Percentiles rank a stretch among this genome's conserved stretches.
Conservation (phyloP, 2,329 filamentous ascomycete species). For the Phaeophleospora eucalypticola region DNA sequence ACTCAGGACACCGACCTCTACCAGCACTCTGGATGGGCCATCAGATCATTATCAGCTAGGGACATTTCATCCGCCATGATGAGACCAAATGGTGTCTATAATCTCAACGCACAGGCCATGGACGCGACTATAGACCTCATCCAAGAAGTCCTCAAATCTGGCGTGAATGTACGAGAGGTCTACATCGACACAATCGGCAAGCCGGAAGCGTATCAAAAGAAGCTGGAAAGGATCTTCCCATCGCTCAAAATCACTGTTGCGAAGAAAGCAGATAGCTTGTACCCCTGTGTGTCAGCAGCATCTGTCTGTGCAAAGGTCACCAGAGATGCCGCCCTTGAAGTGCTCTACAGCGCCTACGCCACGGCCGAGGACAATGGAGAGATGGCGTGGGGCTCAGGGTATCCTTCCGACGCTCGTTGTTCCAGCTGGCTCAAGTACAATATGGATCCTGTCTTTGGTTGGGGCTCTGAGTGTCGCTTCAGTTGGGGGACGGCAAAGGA, state of each 20-base stretch:
- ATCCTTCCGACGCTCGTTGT: slow-evolving; percentile 82
- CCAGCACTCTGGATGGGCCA: slow-evolving; percentile 75
- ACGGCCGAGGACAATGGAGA: slow-evolving; percentile 31
- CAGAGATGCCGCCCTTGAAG: slow-evolving; percentile 80
- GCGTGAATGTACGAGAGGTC: slow-evolving; percentile 81
- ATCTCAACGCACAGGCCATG: slow-evolving; percentile 93
- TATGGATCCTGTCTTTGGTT: slow-evolving; percentile 92
- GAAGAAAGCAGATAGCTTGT: slow-evolving; percentile 83
- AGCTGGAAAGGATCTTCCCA: slow-evolving; percentile 79
- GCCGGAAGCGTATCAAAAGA: slow-evolving; percentile 77
- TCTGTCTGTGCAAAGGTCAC: slow-evolving; percentile 96
- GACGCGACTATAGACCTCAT: slow-evolving; percentile 86
- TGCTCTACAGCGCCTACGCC: slow-evolving; percentile 59
- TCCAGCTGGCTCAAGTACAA: slow-evolving; percentile 76
- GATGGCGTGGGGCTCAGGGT: slow-evolving; percentile 77
- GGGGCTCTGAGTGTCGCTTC: slow-evolving; percentile 88
- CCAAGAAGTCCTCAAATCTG: slow-evolving; percentile 66
- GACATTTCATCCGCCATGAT: slow-evolving; percentile 81
- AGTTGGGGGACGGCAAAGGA: slow-evolving; percentile 96
- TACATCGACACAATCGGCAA: slow-evolving; percentile 93
- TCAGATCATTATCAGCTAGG: slow-evolving; percentile 72
- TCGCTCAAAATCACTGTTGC: slow-evolving; percentile 51
- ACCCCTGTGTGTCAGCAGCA: slow-evolving; percentile 87
- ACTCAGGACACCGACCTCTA: slow-evolving; percentile 56
- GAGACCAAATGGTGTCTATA: slow-evolving; percentile 62